Evolutionary conservation across 331 rosid genomes (phyloP), one percentile per base, ranked within the genome.

Genomic region (Quercus phellos): DNA sequence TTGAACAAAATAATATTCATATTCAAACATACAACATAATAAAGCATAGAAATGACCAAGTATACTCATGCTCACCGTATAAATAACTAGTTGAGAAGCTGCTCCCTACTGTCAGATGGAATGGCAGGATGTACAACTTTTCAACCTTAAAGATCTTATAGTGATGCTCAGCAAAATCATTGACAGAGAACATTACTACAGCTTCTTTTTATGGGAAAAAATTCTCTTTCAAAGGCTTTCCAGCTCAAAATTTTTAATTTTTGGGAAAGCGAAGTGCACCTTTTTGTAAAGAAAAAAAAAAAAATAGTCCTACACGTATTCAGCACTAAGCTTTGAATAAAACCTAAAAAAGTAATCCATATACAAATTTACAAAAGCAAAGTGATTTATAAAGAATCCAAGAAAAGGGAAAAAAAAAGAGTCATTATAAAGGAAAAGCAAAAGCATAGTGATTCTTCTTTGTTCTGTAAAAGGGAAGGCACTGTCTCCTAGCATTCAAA

Each of bases 341-440:
- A 56, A 38, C 4, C 68, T 14, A 50, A 66, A 55, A 85, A 82
- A 74, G 55, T 60, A 55, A 43, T 42, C 76, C 78, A 55, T 55
- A 69, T 19, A 68, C 68, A 72, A 77, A 66, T 61, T 64, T 29
- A 61, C 68, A 74, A 77, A 70, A 84, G 83, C 71, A 74, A 61
- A 67, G 80, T 79, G 89, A 85, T 78, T 46, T 64, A 68, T 51
- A 74, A 83, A 77, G 95, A 92, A 92, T 92, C 90, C 92, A 87
- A 92, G 89, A 76, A 46, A 46, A 46, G 16, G 4, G 4, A 12
- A 13, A 79, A 81, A 83, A 82, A 74, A 77, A 79, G 30, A 82
- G 80, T 69, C 66, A n/a, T 51, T 26, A 46, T 75, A 88, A 90
- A 92, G 93, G 70, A 84, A 90, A 90, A 85, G 93, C 32, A 68